Percentiles rank a stretch among this genome's conserved stretches.
phyloP scores from a whole-genome alignment of 768 basidiomycete species.

The Hypholoma fasciculare region DNA sequence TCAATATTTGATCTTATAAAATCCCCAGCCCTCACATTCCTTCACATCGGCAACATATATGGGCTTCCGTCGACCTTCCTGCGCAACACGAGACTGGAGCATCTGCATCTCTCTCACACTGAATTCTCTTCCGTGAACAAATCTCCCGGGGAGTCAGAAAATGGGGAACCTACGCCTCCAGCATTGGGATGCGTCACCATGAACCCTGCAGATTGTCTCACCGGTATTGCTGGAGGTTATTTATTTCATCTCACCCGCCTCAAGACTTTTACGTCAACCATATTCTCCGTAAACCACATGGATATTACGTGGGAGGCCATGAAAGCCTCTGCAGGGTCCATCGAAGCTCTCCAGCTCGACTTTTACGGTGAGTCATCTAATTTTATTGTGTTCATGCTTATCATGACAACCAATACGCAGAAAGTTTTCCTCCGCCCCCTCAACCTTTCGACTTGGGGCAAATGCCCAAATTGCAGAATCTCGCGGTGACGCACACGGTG shows the following conservation, averaged over 20 bases:
- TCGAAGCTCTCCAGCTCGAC: constrained; percentile 8
- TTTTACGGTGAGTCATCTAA: constrained; percentile 1
- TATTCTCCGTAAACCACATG: constrained; percentile 3
- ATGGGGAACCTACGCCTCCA: not conserved
- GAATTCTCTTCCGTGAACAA: not conserved
- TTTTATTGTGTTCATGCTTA: not conserved
- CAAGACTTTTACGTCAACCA: constrained; percentile 5
- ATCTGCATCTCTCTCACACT: constrained; percentile 6
- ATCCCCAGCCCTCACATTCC: constrained; percentile 1
- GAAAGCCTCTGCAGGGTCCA: constrained; percentile 4
- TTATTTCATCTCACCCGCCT: constrained; percentile 1
- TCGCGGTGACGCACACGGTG: constrained; percentile 6
- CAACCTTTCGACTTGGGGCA: constrained; percentile 3
- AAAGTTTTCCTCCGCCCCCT: constrained; percentile 3
- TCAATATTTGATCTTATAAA: constrained; percentile 1
- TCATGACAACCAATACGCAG: not conserved
- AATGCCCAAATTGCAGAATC: constrained; percentile 1
- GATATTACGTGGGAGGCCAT: constrained; percentile 4
- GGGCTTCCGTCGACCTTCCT: constrained; percentile 3
- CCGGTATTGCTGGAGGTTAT: constrained; percentile 7
- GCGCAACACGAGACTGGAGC: constrained; percentile 2
- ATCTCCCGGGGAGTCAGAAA: not conserved
- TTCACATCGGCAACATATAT: constrained; percentile 7
- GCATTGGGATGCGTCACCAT: constrained; percentile 8
- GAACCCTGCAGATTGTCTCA: constrained; percentile 7